Evolutionary conservation across 1,284 basidiomycete genomes (phyloP), one percentile per base, ranked within the genome.

Genomic region (Cutaneotrichosporon arboriforme): DNA sequence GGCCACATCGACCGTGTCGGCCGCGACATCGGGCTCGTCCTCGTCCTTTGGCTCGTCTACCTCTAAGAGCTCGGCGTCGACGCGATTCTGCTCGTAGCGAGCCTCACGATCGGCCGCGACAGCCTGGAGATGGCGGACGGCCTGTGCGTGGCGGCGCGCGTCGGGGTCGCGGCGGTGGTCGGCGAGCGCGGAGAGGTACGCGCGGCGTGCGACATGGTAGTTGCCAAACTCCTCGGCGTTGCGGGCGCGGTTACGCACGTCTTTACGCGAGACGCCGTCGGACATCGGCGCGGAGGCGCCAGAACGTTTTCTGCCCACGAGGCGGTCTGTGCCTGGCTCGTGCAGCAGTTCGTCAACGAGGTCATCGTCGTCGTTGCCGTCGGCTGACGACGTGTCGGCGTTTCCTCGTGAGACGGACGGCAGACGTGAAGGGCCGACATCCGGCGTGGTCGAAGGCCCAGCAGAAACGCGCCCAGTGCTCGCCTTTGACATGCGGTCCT

Each of bases 281-380:
- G 13, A 23, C 1, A n/a, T 10, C 1, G 18, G 10, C 31, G 26
- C 10, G 7, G 33, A 36, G 17, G 20, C 41, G 17, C 33, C 26
- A 31, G 26, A 23, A 3, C 33, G 37, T 10, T 35, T 49, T n/a
- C 14, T 22, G 8, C 31, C 33, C 1, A 8, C 34, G 9, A 42
- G 33, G 49, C 51, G 49, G 3, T 26, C 8, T 46, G 51, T 55
- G 36, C 51, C 54, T 12, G 38, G 21, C 18, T 55, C 54, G 34
- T 40, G 49, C 8, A 55, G 40, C 0, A 55, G 49, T 3, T 20
- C 37, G 26, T 55, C 54, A 7, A 55, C 49, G 3, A 37, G 31
- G 1, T 44, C 46, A 26, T 51, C 54, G 21, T 55, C 54, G n/a
- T 20, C 15, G 20, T 26, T 14, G 2, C 31, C 31, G 9, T 31